phyloP scores from a whole-genome alignment of 768 basidiomycete species.

The Rhizopogon vulgaris region DNA sequence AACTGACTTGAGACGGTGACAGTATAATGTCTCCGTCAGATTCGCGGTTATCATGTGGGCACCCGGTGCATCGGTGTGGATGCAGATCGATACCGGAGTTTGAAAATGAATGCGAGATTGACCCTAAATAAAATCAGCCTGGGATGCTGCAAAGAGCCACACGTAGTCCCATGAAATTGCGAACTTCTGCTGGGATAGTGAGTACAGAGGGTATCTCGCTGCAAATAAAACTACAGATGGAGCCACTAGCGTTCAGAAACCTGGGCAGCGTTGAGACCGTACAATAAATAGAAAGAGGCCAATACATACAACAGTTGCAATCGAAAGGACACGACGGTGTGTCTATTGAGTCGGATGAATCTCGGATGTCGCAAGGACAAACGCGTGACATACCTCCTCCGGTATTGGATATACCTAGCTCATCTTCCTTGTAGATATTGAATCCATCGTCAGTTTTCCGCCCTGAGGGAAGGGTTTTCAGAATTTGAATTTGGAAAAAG shows the following conservation, averaged over 20 bases:
- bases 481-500: not conserved
- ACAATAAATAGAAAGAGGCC: not conserved
- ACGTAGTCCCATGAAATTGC: not conserved
- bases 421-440: slow-evolving; percentile 75
- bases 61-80: not conserved
- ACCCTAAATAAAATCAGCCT: not conserved
- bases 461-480: slow-evolving; percentile 37
- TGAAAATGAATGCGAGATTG: not conserved
- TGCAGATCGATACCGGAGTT: no score
- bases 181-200: not conserved
- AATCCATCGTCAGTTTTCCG: slow-evolving; percentile 78
- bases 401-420: slow-evolving; percentile 60
- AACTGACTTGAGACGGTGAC: not conserved
- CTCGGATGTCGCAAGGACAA: slow-evolving; percentile 9
- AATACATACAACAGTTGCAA: slow-evolving; percentile 74
- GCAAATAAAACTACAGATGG: not conserved
- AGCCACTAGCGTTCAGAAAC: slow-evolving; percentile 17
- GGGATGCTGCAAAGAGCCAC: not conserved
- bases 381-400: slow-evolving; percentile 58
- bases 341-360: slow-evolving; percentile 39
- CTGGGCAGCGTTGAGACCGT: slow-evolving; percentile 8
- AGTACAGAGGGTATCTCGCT: slow-evolving; percentile 2
- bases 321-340: slow-evolving; percentile 85
- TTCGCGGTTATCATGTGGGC: not conserved
- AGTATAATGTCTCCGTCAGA: not conserved